Evolutionary conservation across 768 basidiomycete species (phyloP).

Genomic region (Dioszegia aurantiaca): DNA sequence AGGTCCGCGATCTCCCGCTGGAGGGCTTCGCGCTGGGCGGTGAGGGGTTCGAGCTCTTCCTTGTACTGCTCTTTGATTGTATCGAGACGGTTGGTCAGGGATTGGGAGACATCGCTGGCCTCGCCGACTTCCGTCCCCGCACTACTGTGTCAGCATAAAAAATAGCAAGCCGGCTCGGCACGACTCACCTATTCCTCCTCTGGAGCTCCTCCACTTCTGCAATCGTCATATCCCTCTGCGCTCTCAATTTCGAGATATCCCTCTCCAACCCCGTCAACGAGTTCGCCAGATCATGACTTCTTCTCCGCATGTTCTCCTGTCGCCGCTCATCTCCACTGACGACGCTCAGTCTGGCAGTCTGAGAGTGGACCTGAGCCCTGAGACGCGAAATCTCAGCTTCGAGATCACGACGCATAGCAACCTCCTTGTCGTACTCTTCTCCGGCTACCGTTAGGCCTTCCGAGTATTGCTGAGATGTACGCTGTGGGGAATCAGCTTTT

Average conservation of each 20-base stretch:
- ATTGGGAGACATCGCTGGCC: conserved; percentile 57
- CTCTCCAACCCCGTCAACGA: conserved; percentile 75
- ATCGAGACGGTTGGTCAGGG: conserved; percentile 80
- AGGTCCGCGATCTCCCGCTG: conserved; percentile 80
- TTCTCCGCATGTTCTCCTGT: conserved; percentile 71
- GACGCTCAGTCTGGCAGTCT: conserved; percentile 80
- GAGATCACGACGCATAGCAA: conserved; percentile 79
- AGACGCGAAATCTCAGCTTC: conserved; percentile 88
- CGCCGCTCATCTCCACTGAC: conserved; percentile 73
- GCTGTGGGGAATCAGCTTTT: conserved; percentile 56
- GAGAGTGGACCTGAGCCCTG: conserved; percentile 79
- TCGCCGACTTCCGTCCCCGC: conserved; percentile 18
- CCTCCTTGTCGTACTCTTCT: conserved; percentile 88
- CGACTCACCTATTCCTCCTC: conserved; percentile 63
- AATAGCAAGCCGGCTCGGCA: neutral
- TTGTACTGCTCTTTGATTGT: conserved; percentile 82
- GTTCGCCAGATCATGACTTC: conserved; percentile 73
- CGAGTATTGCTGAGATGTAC: conserved; percentile 85
- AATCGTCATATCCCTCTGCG: conserved; percentile 83
- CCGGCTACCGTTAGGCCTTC: conserved; percentile 89
- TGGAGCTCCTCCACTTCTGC: conserved; percentile 91
- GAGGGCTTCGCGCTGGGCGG: conserved; percentile 73
- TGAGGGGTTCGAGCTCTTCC: conserved; percentile 78
- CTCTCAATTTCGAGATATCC: conserved; percentile 79
- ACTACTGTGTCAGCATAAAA: conserved; percentile 13